Conservation (phyloP, 495 filamentous ascomycete genomes). For the Podospora pseudopauciseta region DNA sequence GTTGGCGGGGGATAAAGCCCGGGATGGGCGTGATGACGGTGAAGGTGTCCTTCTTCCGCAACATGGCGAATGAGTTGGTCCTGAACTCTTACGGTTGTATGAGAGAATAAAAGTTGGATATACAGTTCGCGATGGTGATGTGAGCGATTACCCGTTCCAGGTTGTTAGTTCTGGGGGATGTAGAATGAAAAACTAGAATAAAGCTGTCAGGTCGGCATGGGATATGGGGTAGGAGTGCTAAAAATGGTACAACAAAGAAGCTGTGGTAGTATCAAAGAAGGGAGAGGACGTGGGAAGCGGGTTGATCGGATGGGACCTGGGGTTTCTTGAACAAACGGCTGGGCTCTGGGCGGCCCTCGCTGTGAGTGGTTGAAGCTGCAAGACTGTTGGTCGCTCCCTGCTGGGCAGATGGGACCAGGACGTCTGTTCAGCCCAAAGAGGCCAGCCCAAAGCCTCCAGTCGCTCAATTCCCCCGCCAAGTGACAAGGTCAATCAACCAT, state of each 20-base stretch:
- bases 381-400: background rate
- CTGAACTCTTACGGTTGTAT: background rate
- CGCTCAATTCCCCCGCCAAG: conserved; percentile 2
- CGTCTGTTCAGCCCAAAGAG: background rate
- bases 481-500: conserved; percentile 3
- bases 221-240: background rate
- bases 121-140: background rate
- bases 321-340: background rate
- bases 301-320: background rate
- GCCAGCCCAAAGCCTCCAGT: background rate
- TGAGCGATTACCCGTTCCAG: background rate
- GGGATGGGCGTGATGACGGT: conserved; percentile 49
- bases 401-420: background rate
- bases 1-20: conserved; percentile 46
- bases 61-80: conserved; percentile 29
- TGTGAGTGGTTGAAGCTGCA: background rate
- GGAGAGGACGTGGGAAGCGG: background rate
- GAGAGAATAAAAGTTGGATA: background rate
- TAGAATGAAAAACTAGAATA: background rate
- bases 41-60: conserved; percentile 49
- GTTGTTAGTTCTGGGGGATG: background rate
- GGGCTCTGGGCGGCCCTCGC: background rate
- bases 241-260: background rate
- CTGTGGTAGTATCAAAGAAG: background rate
- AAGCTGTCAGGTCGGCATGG: background rate